Evolutionary conservation across 192 early-diverging fungal species (phyloP), one percentile per base, ranked within the genome.

Genomic region (Coemansia sp.): DNA sequence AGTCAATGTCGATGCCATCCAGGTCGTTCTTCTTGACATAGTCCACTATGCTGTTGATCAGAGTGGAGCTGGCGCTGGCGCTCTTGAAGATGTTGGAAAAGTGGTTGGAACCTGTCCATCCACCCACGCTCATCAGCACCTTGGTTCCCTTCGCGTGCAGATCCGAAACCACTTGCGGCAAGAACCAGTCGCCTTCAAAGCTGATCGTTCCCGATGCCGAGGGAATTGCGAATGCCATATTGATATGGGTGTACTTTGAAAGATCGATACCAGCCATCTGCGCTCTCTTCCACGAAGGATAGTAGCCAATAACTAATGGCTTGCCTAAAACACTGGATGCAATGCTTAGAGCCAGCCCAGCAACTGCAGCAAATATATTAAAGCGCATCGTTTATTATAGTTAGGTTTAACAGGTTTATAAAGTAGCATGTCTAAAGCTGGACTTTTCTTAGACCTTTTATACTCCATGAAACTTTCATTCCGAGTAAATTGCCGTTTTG

Each of bases 1-100:
- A 89, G 60, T 89, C 89, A 53, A 89, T 81, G 58, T 91, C 88
- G 11, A 79, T 67, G 5, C 85, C 84, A 51, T 86, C 83, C 7
- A 83, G 65, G 5, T 68, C 57, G 35, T 84, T 77, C 35, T 59
- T 62, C 43, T 74, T 59, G 42, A 87, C 82, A 16, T 81, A 81
- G 20, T 67, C 61, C 48, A 87, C 50, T 47, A 85, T 87, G 57
- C 81, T 83, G 20, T 81, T 66, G 38, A 87, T 83, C 45, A 88
- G 73, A 10, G 58, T 80, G 43, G 61, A 81, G 39, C 86, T 79
- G 4, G 70, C 47, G 6, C 39, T 56, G 3, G 66, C 9, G 37
- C 54, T 59, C 26, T 84, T 80, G 7, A 79, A 57, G 50, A 88
- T 84, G 10, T 61, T 57, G 18, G 83, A 85, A 69, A 88, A 87